Percentiles rank a stretch among this genome's conserved stretches.
These are phyloP conservation scores for Fomitopsis pinicola DNA, from an alignment of 1,284 basidiomycete genomes.

Conservation along the genomic window DNA sequence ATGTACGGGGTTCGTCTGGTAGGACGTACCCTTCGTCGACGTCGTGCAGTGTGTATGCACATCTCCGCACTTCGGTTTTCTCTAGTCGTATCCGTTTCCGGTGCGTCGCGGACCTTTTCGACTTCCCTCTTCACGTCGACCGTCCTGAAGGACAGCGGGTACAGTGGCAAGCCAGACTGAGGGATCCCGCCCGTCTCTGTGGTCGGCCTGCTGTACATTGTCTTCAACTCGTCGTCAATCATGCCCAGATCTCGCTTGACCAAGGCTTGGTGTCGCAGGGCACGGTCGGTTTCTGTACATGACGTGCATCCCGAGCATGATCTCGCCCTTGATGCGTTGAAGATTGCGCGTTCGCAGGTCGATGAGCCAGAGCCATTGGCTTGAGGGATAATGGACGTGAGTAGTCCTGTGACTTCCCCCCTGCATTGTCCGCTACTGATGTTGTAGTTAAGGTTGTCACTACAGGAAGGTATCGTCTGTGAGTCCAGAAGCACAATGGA, in stretches of 20 bases:
- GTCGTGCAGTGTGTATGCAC: conserved; percentile 91
- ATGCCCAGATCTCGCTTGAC: conserved; percentile 57
- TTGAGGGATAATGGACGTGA: conserved; percentile 74
- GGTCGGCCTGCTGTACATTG: conserved; percentile 38
- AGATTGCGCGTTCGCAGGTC: conserved; percentile 57
- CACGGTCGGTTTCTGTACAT: conserved; percentile 74
- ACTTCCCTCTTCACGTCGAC: conserved; percentile 92
- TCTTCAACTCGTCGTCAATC: conserved; percentile 58
- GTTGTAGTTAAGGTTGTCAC: conserved; percentile 72
- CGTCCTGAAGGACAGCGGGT: conserved; percentile 78
- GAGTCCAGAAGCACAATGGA: conserved; percentile 5
- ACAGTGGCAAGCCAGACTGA: conserved; percentile 74
- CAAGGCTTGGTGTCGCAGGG: conserved; percentile 67
- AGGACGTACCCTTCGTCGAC: conserved; percentile 77
- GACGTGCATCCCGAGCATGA: conserved; percentile 83
- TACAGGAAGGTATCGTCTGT: conserved; percentile 27
- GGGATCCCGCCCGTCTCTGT: conserved; percentile 60
- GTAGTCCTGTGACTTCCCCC: conserved; percentile 82
- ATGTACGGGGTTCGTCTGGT: conserved; percentile 2
- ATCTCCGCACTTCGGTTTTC: conserved; percentile 63
- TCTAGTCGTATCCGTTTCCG: conserved; percentile 88
- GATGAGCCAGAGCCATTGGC: conserved; percentile 37
- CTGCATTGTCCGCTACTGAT: conserved; percentile 54
- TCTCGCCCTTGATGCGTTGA: conserved; percentile 67
- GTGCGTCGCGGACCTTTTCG: conserved; percentile 81